Percentiles rank a stretch among this genome's conserved stretches.
These are phyloP conservation scores for Pisolithus thermaeus DNA, from an alignment of 1,284 basidiomycete species.

Conservation along the genomic window DNA sequence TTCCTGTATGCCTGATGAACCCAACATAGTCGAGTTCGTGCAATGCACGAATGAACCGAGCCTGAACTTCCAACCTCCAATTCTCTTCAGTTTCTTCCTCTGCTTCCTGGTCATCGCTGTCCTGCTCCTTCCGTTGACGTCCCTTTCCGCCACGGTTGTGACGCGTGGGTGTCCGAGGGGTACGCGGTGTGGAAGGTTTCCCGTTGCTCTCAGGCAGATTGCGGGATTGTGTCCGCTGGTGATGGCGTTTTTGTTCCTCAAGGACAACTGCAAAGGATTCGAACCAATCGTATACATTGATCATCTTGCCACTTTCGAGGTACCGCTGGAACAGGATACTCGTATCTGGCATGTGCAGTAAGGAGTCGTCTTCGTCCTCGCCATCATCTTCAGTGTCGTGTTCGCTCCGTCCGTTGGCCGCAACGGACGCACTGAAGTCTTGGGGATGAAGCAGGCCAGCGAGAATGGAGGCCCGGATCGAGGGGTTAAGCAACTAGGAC, in stretches of 20 bases:
- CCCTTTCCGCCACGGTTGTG: conserved; percentile 11
- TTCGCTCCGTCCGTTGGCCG: neutral
- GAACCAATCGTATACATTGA: conserved; percentile 82
- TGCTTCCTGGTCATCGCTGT: conserved; percentile 7
- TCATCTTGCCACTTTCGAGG: conserved; percentile 67
- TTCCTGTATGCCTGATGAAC: conserved; percentile 69
- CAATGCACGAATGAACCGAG: conserved; percentile 69
- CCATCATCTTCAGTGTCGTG: conserved; percentile 2
- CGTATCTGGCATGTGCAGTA: conserved; percentile 59
- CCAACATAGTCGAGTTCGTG: conserved; percentile 78
- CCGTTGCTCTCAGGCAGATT: conserved; percentile 7
- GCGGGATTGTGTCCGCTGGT: conserved; percentile 9
- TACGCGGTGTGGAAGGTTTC: conserved; percentile 5
- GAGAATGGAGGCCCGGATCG: conserved; percentile 52
- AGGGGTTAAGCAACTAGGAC: conserved; percentile 61
- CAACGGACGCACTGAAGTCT: conserved; percentile 33
- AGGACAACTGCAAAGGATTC: conserved; percentile 60
- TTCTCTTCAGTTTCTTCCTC: conserved; percentile 36
- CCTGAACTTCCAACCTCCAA: conserved; percentile 63
- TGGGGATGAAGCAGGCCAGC: conserved; percentile 56
- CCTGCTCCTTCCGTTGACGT: conserved; percentile 13
- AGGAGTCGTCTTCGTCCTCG: conserved; percentile 18
- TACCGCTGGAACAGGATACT: conserved; percentile 71
- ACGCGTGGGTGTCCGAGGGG: conserved; percentile 1
- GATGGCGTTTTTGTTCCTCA: conserved; percentile 42